phyloP scores from a whole-genome alignment of 108 stramenopile species.

The Schizochytrium sp. region DNA sequence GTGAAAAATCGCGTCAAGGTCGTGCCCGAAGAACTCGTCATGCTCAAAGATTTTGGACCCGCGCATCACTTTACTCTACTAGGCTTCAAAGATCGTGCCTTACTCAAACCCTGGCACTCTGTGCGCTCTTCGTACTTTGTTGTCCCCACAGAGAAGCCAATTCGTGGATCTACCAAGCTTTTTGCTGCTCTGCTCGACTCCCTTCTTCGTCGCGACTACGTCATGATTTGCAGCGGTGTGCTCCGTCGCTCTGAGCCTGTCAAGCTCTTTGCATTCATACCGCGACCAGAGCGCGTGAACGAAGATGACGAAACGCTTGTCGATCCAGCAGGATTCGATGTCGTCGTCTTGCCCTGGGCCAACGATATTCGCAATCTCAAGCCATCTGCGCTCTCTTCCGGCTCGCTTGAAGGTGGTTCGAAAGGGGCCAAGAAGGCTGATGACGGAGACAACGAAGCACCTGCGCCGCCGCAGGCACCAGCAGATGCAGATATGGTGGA shows the following conservation, averaged over 20 bases:
- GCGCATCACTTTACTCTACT: neutral
- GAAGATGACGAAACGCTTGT: neutral
- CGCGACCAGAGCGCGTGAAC: neutral
- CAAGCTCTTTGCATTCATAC: neutral
- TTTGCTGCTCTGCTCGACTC: neutral
- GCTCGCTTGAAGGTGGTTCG: neutral
- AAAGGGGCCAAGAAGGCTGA: neutral
- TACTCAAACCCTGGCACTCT: neutral
- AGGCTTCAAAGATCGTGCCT: neutral
- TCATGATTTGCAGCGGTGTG: neutral
- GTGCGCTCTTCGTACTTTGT: constrained; percentile 14
- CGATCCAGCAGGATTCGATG: neutral
- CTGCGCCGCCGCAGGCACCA: neutral
- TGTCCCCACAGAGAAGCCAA: neutral
- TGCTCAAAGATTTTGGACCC: neutral
- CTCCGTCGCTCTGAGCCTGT: neutral
- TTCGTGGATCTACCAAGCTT: neutral
- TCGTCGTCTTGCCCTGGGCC: neutral
- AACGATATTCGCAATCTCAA: neutral
- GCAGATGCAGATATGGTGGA: neutral
- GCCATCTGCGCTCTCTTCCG: neutral
- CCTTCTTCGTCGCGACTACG: neutral
- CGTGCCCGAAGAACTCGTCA: neutral
- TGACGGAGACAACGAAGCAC: neutral
- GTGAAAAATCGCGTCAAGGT: neutral